These are phyloP conservation scores for Pseudocercospora musae DNA, from an alignment of 2,329 filamentous ascomycete genomes.

Conservation along the genomic window DNA sequence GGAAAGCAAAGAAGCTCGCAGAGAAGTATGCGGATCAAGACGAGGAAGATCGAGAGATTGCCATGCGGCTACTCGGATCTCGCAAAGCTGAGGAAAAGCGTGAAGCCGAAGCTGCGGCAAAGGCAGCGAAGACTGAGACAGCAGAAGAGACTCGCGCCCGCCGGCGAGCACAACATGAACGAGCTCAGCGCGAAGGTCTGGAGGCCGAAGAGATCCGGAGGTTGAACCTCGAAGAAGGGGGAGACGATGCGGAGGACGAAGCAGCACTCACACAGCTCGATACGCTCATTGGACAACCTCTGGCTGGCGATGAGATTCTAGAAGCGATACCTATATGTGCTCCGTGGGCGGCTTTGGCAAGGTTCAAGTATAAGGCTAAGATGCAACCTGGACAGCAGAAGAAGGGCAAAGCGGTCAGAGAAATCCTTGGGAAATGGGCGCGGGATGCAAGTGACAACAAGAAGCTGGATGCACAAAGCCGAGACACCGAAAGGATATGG, in stretches of 20 bases:
- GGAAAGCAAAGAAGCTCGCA: conserved; percentile 82
- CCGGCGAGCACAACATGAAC: conserved; percentile 74
- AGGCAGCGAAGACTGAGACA: conserved; percentile 63
- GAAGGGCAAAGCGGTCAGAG: conserved; percentile 91
- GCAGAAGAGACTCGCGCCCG: conserved; percentile 67
- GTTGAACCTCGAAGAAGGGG: conserved; percentile 57
- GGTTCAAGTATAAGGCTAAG: conserved; percentile 92
- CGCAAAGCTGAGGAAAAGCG: conserved; percentile 63
- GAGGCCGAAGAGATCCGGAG: conserved; percentile 69
- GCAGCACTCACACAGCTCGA: conserved; percentile 57
- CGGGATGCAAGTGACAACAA: conserved; percentile 55
- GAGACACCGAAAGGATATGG: conserved; percentile 71
- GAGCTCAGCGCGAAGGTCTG: conserved; percentile 70
- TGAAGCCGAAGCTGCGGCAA: conserved; percentile 58
- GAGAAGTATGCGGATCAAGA: conserved; percentile 92
- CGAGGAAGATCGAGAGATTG: conserved; percentile 82
- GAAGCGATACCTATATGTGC: conserved; percentile 61
- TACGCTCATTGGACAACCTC: conserved; percentile 70
- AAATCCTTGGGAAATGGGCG: conserved; percentile 81
- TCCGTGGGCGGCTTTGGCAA: conserved; percentile 60
- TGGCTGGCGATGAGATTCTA: conserved; percentile 78
- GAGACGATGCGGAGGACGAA: conserved; percentile 37
- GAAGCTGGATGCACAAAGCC: conserved; percentile 44
- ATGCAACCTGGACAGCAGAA: conserved; percentile 85
- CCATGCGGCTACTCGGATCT: conserved; percentile 83